Base-by-base conservation (phyloP, 257 asterid genomes). In the Scutellaria barbata region DNA sequence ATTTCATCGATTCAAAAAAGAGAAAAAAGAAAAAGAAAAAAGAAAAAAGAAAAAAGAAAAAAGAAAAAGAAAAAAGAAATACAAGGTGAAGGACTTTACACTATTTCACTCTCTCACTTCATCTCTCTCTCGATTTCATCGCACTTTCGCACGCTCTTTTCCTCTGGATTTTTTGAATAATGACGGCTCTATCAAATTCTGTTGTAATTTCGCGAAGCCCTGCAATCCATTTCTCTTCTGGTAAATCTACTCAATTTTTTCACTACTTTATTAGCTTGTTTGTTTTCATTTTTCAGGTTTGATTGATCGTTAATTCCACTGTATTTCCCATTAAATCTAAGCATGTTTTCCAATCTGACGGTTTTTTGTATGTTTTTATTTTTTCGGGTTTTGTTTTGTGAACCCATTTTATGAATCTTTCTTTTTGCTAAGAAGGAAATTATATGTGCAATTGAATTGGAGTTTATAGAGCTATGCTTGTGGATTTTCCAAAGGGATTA, bases 131-230 rank as follows among this genome's bases (percentile, higher is more conserved):
- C 67, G 78, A 78, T 64, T 69, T 74, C 20, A 37, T 80, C 81
- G 80, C 73, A 12, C 72, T 72, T 66, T 10, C 72, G 1, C 75
- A 14, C 43, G 41, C 76, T 43, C 5, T 59, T 65, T 20, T 41
- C 37, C 58, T 37, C 71, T 69, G 72, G 22, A 43, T 50, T 60
- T 20, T 48, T 40, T 45, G 75, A 66, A 68, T 16, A 35, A 81
- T 84, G 89, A 8, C 80, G 70, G 69, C 89, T 43, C 10, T 81
- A 17, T 81, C 83, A 45, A 79, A 51, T 73, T 72, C 89, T 9
- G 9, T 81, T 6, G 74, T 68, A 76, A 69, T 81, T 64, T 59
- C 84, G 37, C 42, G 74, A n/a, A 55, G 35, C 64, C 20, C 79
- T 1, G 74, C 80, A 47, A 58, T 75, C 46, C 60, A 42, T 68